Conservation (phyloP, 306 rosid species). For the Cajanus cajan region DNA sequence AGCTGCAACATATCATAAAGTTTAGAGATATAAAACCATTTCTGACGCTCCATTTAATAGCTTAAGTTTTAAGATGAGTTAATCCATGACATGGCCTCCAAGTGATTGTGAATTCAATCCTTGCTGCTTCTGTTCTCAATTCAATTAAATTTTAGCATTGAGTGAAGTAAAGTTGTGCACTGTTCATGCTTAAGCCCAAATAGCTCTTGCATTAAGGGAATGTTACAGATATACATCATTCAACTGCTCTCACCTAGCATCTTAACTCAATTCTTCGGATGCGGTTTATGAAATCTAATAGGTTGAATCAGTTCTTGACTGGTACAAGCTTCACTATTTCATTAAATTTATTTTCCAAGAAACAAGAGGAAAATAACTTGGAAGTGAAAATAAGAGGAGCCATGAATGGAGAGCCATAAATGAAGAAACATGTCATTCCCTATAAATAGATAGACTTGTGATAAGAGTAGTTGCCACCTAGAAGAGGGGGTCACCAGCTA, state of each 20-base stretch:
- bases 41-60: not conserved
- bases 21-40: conserved; percentile 19
- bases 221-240: not conserved
- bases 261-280: not conserved
- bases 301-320: not conserved
- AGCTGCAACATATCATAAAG: not conserved
- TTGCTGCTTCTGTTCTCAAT: not conserved
- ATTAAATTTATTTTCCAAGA: not conserved
- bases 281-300: too few species aligned
- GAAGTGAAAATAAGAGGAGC: not conserved
- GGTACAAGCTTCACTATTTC: not conserved
- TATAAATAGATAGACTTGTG: too few species aligned
- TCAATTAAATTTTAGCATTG: not conserved
- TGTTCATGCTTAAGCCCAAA: not conserved
- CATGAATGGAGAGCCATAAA: too few species aligned
- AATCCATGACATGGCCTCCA: conserved; percentile 3
- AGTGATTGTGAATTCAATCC: not conserved
- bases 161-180: not conserved
- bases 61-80: conserved; percentile 3
- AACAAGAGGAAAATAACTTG: not conserved
- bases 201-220: conserved; percentile 2
- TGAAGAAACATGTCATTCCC: too few species aligned
- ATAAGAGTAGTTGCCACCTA: too few species aligned
- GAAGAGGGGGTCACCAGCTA: too few species aligned
- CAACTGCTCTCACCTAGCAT: not conserved